A percentile compares a stretch with the other conserved stretches of the same genome.
These are phyloP conservation scores for Pythium periplocum DNA, from an alignment of 352 stramenopile genomes.

Conservation along the genomic window DNA sequence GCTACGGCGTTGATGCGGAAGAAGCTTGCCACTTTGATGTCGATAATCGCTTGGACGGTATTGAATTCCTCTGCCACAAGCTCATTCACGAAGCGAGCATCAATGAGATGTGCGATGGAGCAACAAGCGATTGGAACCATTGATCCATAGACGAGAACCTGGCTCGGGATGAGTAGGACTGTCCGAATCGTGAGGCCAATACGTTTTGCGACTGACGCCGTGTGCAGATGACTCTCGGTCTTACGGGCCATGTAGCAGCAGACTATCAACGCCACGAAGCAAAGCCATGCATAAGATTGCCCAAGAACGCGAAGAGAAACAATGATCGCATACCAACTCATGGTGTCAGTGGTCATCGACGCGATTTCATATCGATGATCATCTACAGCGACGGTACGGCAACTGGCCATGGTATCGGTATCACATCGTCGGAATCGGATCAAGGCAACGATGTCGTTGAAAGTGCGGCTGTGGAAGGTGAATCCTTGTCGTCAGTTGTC, in stretches of 20 bases:
- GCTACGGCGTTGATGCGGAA: too few relatives aligned
- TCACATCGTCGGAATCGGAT: neutral
- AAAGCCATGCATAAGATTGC: neutral
- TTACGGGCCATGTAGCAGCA: neutral
- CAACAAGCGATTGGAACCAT: constrained; percentile 1
- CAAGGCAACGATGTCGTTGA: neutral
- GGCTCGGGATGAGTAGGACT: neutral
- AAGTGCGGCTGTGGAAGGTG: neutral
- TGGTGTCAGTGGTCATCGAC: neutral
- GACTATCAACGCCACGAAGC: neutral
- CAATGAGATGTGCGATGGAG: neutral
- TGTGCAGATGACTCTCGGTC: too few relatives aligned
- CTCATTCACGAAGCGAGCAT: neutral
- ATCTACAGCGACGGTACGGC: neutral
- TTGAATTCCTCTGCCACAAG: too few relatives aligned
- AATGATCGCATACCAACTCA: neutral
- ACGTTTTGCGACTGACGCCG: too few relatives aligned
- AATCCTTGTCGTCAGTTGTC: neutral
- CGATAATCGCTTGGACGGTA: too few relatives aligned
- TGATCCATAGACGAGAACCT: constrained; percentile 1
- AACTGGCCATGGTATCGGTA: neutral
- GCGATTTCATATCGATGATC: constrained; percentile 4
- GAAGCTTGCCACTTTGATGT: too few relatives aligned
- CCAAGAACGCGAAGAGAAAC: neutral
- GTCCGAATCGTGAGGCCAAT: neutral